Base-by-base conservation (phyloP, 495 filamentous ascomycete species). In the Aspergillus olivimuriae region DNA sequence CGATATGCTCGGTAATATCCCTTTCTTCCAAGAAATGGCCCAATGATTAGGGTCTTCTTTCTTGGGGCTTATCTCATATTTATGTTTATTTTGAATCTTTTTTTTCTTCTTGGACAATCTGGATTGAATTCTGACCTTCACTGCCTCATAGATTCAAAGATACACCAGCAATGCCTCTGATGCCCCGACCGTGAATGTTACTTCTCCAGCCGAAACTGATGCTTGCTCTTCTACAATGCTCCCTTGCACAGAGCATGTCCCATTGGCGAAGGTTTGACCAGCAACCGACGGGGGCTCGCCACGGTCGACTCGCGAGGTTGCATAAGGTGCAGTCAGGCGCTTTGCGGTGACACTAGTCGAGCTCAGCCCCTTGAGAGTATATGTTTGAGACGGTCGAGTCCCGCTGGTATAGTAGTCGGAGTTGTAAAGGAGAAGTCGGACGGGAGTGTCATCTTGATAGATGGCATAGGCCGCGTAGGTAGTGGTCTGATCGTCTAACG, bases 121-220 rank as follows among this genome's bases (percentile, higher is more conserved):
- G n/a, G n/a, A n/a, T n/a, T n/a, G n/a, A n/a, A n/a, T n/a, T n/a
- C n/a, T n/a, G n/a, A n/a, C n/a, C n/a, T n/a, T n/a, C 30, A 33
- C 10, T 3, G 4, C 30, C 12, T 33, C 30, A 20, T 6, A 20
- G 15, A 12, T 26, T 30, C 58, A 57, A 33, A 81, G 42, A 48
- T 78, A 76, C 16, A 81, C 61, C 38, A 82, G 38, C 39, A 82
- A 54, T 11, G 76, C 76, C 53, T 82, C 78, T 10, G 68, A 69
- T 4, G 73, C 76, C 20, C 58, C 61, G n/a, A 82, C 39, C 0
- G 63, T 57, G 46, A 76, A 74, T 0, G 65, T 72, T 3, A 63
- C 70, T 28, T 61, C 53, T 0, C 73, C 75, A n/a, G 52, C 62
- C n/a, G 45, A 51, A 2, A 73, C 66, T 15, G 42, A 40, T 3